Conservation (phyloP, 495 filamentous ascomycete species). For the Tuber umbilicatum region DNA sequence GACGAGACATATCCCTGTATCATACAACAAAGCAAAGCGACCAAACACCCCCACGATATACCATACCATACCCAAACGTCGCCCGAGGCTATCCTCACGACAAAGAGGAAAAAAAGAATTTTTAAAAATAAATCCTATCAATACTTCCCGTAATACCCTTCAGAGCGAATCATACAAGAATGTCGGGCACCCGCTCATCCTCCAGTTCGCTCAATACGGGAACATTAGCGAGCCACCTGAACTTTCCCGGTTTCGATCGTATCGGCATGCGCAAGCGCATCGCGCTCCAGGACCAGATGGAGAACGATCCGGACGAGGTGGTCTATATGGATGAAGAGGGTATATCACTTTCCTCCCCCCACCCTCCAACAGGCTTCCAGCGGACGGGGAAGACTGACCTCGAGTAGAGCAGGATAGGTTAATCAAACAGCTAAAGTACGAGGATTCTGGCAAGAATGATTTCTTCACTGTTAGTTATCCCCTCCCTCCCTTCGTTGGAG, state of each 20-base stretch:
- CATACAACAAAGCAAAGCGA: background rate
- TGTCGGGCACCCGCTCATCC: background rate
- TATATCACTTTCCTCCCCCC: background rate
- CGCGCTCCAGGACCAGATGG: background rate
- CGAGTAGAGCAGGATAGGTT: background rate
- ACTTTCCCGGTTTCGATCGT: constrained; percentile 1
- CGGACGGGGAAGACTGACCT: too few relatives aligned
- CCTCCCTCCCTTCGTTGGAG: background rate
- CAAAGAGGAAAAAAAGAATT: background rate
- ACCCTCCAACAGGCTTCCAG: too few relatives aligned
- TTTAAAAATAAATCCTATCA: background rate
- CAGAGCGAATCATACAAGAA: background rate
- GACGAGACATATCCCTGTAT: too few relatives aligned
- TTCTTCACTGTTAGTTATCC: background rate
- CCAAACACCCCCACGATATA: background rate
- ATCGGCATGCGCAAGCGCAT: background rate
- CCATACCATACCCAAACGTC: background rate
- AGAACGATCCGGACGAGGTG: background rate
- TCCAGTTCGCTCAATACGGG: background rate
- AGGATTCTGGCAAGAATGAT: background rate
- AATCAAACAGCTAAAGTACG: background rate
- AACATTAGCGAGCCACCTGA: background rate
- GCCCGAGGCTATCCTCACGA: background rate
- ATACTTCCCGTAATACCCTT: background rate
- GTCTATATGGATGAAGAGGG: constrained; percentile 3